Base-by-base conservation (phyloP, 2,329 filamentous ascomycete genomes). In the Tolypocladium endophyticum region DNA sequence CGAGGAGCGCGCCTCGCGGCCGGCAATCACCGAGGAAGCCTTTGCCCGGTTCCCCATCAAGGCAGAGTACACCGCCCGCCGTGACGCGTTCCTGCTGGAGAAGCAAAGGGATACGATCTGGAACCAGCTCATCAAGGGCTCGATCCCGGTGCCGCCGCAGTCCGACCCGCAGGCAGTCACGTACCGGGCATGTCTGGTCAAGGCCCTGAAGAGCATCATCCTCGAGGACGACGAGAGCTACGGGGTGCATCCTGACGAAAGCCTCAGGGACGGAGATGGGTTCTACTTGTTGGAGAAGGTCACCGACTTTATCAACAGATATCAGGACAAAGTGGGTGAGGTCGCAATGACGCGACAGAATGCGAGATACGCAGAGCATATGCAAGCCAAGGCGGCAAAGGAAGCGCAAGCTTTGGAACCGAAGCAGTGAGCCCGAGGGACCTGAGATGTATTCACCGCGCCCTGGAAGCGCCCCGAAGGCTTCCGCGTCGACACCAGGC, bases 21-120 rank as follows among this genome's bases (percentile, higher is more conserved):
- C 79, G 8, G 58, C 75, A 5, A 74, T 87, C 1, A 77, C 79
- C 0, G 65, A 77, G 0, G 77, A 83, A 56, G 85, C 82, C 0
- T 79, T 89, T 35, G 67, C 65, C 0, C 66, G 62, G 2, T 89
- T 88, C 62, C 70, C 70, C 30, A 72, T 78, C 4, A 68, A 71
- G 16, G 57, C 65, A 0, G 76, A 77, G 41, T 88, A 83, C 64
- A 65, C 74, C 0, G 58, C 62, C 0, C 76, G 75, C 6, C 70
- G 81, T 7, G 62, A 57, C 0, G 73, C 72, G 0, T 85, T 78
- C 69, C 69, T 73, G 12, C 61, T 70, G 1, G 70, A 79, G 58
- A 70, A 72, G 30, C 72, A 80, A 55, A 66, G 66, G 2, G 69
- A 78, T 9, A 70, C 71, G 45, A 70, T 87, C 16, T 79, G 76